phyloP scores from a whole-genome alignment of 208 protist genomes.

The Entamoeba dispar region DNA sequence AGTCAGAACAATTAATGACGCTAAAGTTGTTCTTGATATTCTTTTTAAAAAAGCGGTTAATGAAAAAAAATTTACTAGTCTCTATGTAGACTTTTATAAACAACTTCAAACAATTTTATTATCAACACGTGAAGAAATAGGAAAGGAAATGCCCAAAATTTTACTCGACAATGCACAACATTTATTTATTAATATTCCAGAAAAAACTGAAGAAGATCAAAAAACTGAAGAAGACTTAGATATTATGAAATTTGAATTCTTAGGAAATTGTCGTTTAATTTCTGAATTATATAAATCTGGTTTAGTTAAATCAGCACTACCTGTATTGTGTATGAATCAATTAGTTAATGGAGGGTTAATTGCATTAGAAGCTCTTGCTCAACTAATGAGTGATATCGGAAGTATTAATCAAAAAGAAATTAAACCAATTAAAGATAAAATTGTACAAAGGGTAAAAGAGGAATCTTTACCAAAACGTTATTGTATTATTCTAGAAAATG shows the following conservation, averaged over 20 bases:
- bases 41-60: neutral
- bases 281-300: neutral
- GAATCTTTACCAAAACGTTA: neutral
- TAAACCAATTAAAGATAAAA: neutral
- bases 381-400: neutral
- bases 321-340: neutral
- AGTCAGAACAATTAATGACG: neutral
- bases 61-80: neutral
- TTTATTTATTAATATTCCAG: neutral
- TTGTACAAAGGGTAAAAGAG: neutral
- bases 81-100: neutral
- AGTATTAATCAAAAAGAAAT: neutral
- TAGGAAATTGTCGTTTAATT: neutral
- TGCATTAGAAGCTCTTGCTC: neutral
- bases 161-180: neutral
- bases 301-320: neutral
- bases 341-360: neutral
- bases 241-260: neutral
- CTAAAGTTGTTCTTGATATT: neutral
- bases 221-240: neutral
- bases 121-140: neutral
- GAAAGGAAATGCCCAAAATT: neutral
- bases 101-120: neutral
- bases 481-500: neutral
- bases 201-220: neutral